phyloP scores from a whole-genome alignment of 2,329 filamentous ascomycete genomes.

The Coniosporium tulheliwenetii region DNA sequence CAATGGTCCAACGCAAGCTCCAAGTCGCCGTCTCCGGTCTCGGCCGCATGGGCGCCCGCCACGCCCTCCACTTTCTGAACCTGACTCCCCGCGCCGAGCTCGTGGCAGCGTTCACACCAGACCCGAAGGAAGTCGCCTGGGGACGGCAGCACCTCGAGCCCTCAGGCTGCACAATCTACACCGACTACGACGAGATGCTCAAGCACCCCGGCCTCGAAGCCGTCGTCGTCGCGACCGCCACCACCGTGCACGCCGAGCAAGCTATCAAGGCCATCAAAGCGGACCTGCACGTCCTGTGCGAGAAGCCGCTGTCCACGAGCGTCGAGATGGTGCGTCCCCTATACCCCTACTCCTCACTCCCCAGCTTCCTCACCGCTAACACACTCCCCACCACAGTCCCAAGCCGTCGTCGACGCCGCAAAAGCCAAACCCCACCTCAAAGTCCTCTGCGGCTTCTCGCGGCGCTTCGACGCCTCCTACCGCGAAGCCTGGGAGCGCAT shows the following conservation, averaged over 20 bases:
- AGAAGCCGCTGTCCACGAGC: slow-evolving; percentile 44
- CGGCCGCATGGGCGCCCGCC: slow-evolving; percentile 33
- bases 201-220: slow-evolving; percentile 38
- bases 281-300: slow-evolving; percentile 41
- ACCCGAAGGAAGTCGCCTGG: slow-evolving; percentile 28
- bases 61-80: slow-evolving; percentile 31
- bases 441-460: slow-evolving; percentile 51
- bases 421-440: slow-evolving; percentile 41
- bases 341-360: not conserved
- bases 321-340: slow-evolving; percentile 37
- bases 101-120: slow-evolving; percentile 31
- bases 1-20: slow-evolving; percentile 23
- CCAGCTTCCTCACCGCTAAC: slow-evolving; percentile 2
- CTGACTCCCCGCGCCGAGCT: slow-evolving; percentile 29
- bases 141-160: slow-evolving; percentile 33
- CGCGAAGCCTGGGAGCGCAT: slow-evolving; percentile 40
- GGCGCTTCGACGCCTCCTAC: slow-evolving; percentile 52
- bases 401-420: slow-evolving; percentile 43
- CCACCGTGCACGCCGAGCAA: slow-evolving; percentile 41
- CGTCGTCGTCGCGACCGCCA: slow-evolving; percentile 38
- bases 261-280: slow-evolving; percentile 39
- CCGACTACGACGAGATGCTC: slow-evolving; percentile 41
- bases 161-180: slow-evolving; percentile 36
- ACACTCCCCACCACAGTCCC: slow-evolving; percentile 27
- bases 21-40: slow-evolving; percentile 29